Conservation (phyloP, 2,329 filamentous ascomycete species). For the Xenoacremonium recifei region DNA sequence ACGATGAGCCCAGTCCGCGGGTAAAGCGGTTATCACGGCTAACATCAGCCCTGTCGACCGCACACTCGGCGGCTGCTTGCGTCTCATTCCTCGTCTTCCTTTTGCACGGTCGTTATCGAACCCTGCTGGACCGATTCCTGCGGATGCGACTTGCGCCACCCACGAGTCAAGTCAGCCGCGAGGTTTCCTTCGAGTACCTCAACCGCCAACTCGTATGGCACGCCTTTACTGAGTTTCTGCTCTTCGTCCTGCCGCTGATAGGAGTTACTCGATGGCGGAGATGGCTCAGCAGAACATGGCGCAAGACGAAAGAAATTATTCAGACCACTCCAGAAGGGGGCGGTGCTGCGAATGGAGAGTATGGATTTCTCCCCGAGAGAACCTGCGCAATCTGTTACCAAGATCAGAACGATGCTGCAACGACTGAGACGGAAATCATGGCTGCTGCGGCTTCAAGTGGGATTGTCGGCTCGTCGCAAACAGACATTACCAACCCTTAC, state of each 20-base stretch:
- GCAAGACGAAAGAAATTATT: constrained; percentile 69
- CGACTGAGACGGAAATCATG: constrained; percentile 74
- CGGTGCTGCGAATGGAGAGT: constrained; percentile 65
- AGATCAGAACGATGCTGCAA: constrained; percentile 75
- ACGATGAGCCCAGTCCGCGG: constrained; percentile 56
- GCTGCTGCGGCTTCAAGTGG: constrained; percentile 69
- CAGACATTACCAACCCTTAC: constrained; percentile 95
- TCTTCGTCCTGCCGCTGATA: constrained; percentile 95
- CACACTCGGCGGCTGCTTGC: constrained; percentile 80
- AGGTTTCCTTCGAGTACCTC: constrained; percentile 96
- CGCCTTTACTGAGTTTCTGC: constrained; percentile 98
- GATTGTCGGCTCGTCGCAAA: constrained; percentile 82
- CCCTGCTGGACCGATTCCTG: constrained; percentile 80
- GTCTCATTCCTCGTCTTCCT: constrained; percentile 88
- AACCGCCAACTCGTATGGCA: constrained; percentile 99
- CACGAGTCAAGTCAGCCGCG: constrained; percentile 79
- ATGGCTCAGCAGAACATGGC: constrained; percentile 86
- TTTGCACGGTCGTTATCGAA: constrained; percentile 86
- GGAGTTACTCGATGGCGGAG: constrained; percentile 90
- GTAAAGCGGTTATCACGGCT: constrained; percentile 62
- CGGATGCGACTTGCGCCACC: constrained; percentile 82
- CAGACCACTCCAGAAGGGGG: constrained; percentile 46
- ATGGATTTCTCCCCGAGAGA: constrained; percentile 82
- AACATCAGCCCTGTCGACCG: constrained; percentile 66
- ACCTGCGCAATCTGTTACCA: constrained; percentile 98